Evolutionary conservation across 2,329 filamentous ascomycete species (phyloP).

Genomic region (Pseudopithomyces chartarum): DNA sequence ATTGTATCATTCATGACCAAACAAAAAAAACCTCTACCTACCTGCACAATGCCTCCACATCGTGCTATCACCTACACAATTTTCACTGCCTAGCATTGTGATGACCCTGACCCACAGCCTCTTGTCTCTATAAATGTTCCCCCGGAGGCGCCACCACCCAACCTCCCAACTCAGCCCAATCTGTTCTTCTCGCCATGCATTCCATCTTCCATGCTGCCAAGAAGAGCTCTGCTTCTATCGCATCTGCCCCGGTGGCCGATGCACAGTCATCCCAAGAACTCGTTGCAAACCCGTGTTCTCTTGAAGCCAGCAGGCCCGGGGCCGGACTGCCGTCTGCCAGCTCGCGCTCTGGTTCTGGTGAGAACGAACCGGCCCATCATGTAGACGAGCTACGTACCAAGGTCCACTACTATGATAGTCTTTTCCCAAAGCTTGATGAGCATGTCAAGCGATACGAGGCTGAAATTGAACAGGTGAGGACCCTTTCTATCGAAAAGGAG

Average conservation of each 20-base stretch:
- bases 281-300: neutral
- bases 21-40: no score
- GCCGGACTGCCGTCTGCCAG: neutral
- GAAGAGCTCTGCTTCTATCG: neutral
- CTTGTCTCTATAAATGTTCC: neutral
- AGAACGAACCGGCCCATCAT: neutral
- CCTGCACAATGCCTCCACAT: neutral
- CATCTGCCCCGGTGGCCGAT: neutral
- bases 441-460: neutral
- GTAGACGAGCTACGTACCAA: neutral
- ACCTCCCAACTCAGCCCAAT: neutral
- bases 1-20: slow-evolving; percentile 29
- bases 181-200: neutral
- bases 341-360: no score
- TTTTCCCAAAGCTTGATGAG: neutral
- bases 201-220: neutral
- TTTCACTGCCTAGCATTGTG: neutral
- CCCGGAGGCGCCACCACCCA: neutral
- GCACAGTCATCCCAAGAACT: neutral
- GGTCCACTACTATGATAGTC: neutral
- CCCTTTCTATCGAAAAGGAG: neutral
- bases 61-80: neutral
- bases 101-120: neutral
- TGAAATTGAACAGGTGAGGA: neutral
- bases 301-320: neutral